phyloP scores from a whole-genome alignment of 140 eudicot genomes.

The Erigeron philadelphicus region DNA sequence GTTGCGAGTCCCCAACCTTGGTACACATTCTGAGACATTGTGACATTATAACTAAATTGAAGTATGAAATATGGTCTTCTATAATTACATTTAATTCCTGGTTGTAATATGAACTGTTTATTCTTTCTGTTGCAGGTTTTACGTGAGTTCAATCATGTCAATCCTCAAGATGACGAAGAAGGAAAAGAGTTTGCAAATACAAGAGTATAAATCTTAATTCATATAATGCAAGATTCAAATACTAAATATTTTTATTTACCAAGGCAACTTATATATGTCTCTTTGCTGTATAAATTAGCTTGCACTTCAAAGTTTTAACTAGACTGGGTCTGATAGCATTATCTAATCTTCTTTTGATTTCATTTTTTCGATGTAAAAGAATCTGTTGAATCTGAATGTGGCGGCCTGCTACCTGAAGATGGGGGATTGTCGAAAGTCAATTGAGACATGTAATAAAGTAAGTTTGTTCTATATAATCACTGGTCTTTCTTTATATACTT shows the following conservation, averaged over 20 bases:
- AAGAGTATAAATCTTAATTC: slow-evolving; percentile 53
- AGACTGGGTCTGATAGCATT: too few relatives aligned
- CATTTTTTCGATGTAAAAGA: slow-evolving; percentile 41
- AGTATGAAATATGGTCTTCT: neutral
- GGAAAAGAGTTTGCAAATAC: slow-evolving; percentile 85
- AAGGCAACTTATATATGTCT: neutral
- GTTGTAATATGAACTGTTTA: slow-evolving; percentile 8
- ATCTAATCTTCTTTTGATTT: slow-evolving; percentile 3
- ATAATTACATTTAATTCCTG: slow-evolving; percentile 7
- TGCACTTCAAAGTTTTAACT: neutral
- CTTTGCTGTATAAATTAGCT: neutral
- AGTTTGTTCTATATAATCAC: slow-evolving; percentile 11
- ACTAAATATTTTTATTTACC: slow-evolving; percentile 6
- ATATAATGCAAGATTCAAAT: neutral
- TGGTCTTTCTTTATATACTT: neutral
- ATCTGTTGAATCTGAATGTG: slow-evolving; percentile 80
- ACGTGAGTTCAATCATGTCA: slow-evolving; percentile 96
- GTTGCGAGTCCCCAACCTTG: too few relatives aligned
- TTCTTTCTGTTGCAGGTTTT: slow-evolving; percentile 55
- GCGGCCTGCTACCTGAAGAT: slow-evolving; percentile 94
- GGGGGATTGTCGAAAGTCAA: slow-evolving; percentile 86
- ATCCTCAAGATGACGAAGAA: slow-evolving; percentile 94
- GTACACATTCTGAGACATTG: too few relatives aligned
- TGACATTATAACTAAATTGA: too few relatives aligned
- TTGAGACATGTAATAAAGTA: slow-evolving; percentile 88